Conservation (phyloP, 371 early-diverging fungal genomes). For the Circinella umbellata region DNA sequence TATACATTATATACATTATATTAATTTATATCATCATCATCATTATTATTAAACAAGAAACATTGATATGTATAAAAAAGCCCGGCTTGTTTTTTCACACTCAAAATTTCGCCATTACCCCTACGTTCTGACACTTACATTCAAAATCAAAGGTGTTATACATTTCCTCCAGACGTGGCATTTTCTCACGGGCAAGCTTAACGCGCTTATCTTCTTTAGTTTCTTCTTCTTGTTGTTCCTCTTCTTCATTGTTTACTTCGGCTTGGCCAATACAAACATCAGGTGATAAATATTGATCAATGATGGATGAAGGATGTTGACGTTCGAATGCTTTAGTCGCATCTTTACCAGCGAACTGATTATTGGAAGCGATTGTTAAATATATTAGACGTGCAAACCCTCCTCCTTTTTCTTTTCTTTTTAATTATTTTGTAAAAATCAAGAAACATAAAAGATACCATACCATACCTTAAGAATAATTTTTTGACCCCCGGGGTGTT, state of each 20-base stretch:
- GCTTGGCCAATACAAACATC: conserved; percentile 59
- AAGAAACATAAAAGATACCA: too few species aligned
- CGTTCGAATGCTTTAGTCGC: conserved; percentile 87
- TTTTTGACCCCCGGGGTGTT: conserved; percentile 73
- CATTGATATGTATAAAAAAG: not conserved
- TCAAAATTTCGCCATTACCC: not conserved
- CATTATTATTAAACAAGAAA: too few species aligned
- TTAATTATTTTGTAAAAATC: too few species aligned
- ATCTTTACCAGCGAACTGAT: conserved; percentile 70
- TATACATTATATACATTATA: not conserved
- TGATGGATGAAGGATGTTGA: conserved; percentile 59
- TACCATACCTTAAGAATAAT: conserved; percentile 53
- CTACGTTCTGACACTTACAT: conserved; percentile 26
- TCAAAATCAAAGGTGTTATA: conserved; percentile 82
- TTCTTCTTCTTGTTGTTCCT: conserved; percentile 29
- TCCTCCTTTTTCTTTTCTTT: too few species aligned
- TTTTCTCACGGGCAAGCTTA: conserved; percentile 44
- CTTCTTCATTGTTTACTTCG: conserved; percentile 36
- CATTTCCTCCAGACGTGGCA: conserved; percentile 67
- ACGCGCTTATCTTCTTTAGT: conserved; percentile 45
- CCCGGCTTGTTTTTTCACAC: not conserved
- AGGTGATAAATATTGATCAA: conserved; percentile 58
- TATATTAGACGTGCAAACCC: too few species aligned
- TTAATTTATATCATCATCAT: too few species aligned
- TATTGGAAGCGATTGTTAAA: too few species aligned